These are phyloP conservation scores for Beauveria asiatica DNA, from an alignment of 2,329 filamentous ascomycete genomes.

Conservation along the genomic window DNA sequence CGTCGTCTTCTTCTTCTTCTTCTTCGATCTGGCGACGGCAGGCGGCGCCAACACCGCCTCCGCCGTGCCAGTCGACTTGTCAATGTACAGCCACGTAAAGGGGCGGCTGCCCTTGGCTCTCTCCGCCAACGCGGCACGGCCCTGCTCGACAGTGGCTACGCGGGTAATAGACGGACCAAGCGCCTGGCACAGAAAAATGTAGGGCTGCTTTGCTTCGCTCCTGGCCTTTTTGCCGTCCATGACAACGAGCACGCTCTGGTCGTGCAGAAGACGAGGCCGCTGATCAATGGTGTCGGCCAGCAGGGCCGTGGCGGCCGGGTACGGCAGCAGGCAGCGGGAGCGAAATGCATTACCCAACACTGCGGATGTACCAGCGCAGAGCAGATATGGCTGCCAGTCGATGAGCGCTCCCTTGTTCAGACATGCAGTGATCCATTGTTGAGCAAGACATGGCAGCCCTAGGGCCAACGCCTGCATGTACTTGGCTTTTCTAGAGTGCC, in stretches of 20 bases:
- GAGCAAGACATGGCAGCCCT: slow-evolving; percentile 75
- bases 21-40: slow-evolving; percentile 26
- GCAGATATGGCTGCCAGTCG: slow-evolving; percentile 72
- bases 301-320: slow-evolving; percentile 46
- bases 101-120: slow-evolving; percentile 35
- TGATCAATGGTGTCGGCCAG: slow-evolving; percentile 48
- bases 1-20: slow-evolving; percentile 30
- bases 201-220: slow-evolving; percentile 59
- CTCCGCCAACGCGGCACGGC: slow-evolving; percentile 48
- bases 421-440: slow-evolving; percentile 72
- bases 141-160: slow-evolving; percentile 58
- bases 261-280: slow-evolving; percentile 55
- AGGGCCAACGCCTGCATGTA: slow-evolving; percentile 92
- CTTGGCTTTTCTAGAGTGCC: slow-evolving; percentile 78
- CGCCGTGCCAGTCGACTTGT: slow-evolving; percentile 51
- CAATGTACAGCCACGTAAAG: slow-evolving; percentile 76
- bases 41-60: slow-evolving; percentile 35
- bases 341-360: slow-evolving; percentile 69
- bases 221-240: slow-evolving; percentile 47
- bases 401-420: slow-evolving; percentile 52
- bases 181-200: slow-evolving; percentile 71
- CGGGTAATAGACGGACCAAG: slow-evolving; percentile 65
- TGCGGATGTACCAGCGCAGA: slow-evolving; percentile 74
- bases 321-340: slow-evolving; percentile 60
- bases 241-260: slow-evolving; percentile 63